Evolutionary conservation across 2,329 filamentous ascomycete genomes (phyloP).

Genomic region (Leptographium flavum): DNA sequence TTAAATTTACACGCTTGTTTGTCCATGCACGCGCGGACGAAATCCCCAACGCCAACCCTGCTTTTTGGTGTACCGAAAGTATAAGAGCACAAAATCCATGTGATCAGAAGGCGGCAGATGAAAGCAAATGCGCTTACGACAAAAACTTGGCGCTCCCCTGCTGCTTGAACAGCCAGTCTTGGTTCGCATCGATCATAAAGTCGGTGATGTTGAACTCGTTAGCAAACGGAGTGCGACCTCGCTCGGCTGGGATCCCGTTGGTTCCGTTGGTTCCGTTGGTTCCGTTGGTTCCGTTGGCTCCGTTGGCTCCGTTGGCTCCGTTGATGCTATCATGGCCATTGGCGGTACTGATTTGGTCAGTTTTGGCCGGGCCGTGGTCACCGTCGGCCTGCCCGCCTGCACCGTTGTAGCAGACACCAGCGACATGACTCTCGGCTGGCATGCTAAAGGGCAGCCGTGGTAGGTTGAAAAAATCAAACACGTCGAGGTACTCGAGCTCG

Average conservation of each 20-base stretch:
- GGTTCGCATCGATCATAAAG: slow-evolving; percentile 60
- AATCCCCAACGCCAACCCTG: background rate
- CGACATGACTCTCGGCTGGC: slow-evolving; percentile 10
- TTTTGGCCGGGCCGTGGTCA: slow-evolving; percentile 19
- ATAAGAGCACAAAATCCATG: background rate
- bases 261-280: background rate
- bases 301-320: slow-evolving; percentile 1
- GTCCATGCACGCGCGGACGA: background rate
- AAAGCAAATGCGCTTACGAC: background rate
- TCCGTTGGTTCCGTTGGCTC: slow-evolving; percentile 20
- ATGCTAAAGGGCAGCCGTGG: slow-evolving; percentile 49
- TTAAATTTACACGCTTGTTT: too few species aligned
- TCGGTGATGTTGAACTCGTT: slow-evolving; percentile 69
- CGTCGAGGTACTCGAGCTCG: slow-evolving; percentile 79
- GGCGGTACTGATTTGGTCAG: slow-evolving; percentile 1
- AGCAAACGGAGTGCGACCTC: slow-evolving; percentile 14
- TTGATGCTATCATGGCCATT: slow-evolving; percentile 19
- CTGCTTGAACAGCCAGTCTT: slow-evolving; percentile 59
- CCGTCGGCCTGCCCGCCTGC: slow-evolving; percentile 20
- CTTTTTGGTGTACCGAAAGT: background rate
- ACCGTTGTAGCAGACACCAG: slow-evolving; percentile 1
- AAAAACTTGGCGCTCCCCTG: slow-evolving; percentile 18
- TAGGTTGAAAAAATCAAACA: slow-evolving; percentile 92
- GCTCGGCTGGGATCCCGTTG: background rate
- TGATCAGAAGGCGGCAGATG: background rate